Conservation (phyloP, 371 early-diverging fungal genomes). For the Quaeritorhiza haematococci region DNA sequence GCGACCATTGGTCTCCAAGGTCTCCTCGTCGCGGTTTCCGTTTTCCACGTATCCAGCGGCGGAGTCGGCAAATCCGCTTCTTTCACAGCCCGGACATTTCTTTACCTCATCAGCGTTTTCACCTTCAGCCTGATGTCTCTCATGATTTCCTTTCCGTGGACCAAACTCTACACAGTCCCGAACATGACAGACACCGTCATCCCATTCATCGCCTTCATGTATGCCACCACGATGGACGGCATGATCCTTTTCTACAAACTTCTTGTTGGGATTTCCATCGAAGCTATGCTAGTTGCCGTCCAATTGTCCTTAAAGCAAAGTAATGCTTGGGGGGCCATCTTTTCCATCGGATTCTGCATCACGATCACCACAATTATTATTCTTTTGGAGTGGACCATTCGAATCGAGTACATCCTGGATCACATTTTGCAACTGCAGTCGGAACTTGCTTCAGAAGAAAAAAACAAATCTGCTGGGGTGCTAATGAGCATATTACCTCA, state of each 20-base stretch:
- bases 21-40: constrained; percentile 9
- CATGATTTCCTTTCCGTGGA: constrained; percentile 12
- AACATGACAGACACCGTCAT: constrained; percentile 12
- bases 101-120: not conserved
- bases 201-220: constrained; percentile 10
- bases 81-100: constrained; percentile 4
- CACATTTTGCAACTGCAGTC: constrained; percentile 29
- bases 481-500: constrained; percentile 33
- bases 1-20: constrained; percentile 12
- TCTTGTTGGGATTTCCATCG: not conserved
- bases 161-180: constrained; percentile 2
- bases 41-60: constrained; percentile 3
- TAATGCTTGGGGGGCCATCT: constrained; percentile 6
- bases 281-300: not conserved
- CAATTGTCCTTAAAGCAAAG: constrained; percentile 3
- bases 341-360: constrained; percentile 3
- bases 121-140: constrained; percentile 4
- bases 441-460: constrained; percentile 32
- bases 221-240: constrained; percentile 15
- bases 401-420: constrained; percentile 22
- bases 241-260: constrained; percentile 9
- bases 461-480: constrained; percentile 24
- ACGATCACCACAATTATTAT: too few species aligned
- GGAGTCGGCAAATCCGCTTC: not conserved
- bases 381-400: constrained; percentile 12